Evolutionary conservation across 768 basidiomycete species (phyloP), one percentile per base, ranked within the genome.

Genomic region (Pleurotus tuber-regium): DNA sequence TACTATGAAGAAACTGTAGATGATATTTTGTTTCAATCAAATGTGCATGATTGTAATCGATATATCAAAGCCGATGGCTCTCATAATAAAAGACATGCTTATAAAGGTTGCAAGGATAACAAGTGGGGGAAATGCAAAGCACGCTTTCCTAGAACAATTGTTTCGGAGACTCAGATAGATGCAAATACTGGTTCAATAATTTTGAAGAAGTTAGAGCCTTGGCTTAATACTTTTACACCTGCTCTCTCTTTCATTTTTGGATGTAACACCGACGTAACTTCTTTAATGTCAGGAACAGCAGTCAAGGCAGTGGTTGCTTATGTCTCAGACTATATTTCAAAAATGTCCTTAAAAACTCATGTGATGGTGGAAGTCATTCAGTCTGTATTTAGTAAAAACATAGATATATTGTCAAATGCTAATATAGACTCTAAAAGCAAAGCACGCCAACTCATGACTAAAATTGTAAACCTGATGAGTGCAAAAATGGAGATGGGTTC

Each of bases 291-390:
- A 4, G 68, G 71, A 0, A 70, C 67, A 4, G 58, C 65, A 1
- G 56, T 74, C 1, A 68, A 70, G 24, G 64, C 67, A 8, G 57
- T 69, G 1, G 54, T 70, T 1, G 59, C 63, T 4, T 72, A 73
- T 60, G 59, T 72, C 6, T 51, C 65, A 2, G 66, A 67, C 39
- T 67, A 69, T 52, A 56, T 69, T 11, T 62, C 61, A 1, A 67
- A 69, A 39, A 26, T 28, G 16, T 2, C 42, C 0, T 43, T 74
- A 12, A 71, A 69, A 42, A 67, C 66, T 0, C 60, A 72, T 52
- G 56, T 60, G 14, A 56, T 67, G n/a, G 64, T 66, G 11, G 33
- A 35, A 35, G 11, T 11, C 6, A 35, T 35, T 35, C 33, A 35
- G 6, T 11, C 33, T 35, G 16, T 51, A 53, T 54, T 64, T 3